Conservation (phyloP, 805 yeast genomes). For the Wickerhamiella sorbophila region DNA sequence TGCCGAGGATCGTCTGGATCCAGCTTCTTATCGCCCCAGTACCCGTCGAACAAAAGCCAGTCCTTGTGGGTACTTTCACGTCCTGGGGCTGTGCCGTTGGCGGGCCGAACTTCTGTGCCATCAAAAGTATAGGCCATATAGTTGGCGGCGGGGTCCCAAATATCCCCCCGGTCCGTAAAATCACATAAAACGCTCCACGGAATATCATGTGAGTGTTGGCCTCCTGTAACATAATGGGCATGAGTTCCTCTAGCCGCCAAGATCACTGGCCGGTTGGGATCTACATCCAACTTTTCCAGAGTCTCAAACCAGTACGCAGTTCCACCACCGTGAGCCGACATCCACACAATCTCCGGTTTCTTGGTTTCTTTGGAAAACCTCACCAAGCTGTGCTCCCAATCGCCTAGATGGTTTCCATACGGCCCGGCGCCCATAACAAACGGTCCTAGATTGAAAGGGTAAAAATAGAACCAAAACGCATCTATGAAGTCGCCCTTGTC, state of each 20-base stretch:
- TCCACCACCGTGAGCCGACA: conserved; percentile 98
- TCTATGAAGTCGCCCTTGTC: conserved; percentile 93
- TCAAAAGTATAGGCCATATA: conserved; percentile 70
- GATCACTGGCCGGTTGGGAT: conserved; percentile 48
- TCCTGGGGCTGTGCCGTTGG: conserved; percentile 30
- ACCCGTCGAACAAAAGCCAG: conserved; percentile 73
- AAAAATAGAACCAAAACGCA: conserved; percentile 92
- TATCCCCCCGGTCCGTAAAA: conserved; percentile 86
- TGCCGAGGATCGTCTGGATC: conserved; percentile 62
- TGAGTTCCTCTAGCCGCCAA: conserved; percentile 94
- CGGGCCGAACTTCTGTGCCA: conserved; percentile 35
- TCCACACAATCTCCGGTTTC: conserved; percentile 73
- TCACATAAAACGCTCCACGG: conserved; percentile 86
- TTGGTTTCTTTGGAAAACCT: conserved; percentile 55
- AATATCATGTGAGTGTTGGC: conserved; percentile 89
- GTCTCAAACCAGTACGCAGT: conserved; percentile 72
- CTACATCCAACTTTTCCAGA: conserved; percentile 33
- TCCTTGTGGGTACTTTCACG: conserved; percentile 43
- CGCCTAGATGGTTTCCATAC: conserved; percentile 93
- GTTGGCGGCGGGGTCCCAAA: conserved; percentile 87
- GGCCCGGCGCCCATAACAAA: conserved; percentile 97
- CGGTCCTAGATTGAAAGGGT: conserved; percentile 88
- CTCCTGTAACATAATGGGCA: conserved; percentile 91
- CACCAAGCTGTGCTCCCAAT: conserved; percentile 92
- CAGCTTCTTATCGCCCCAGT: conserved; percentile 81